Conservation (phyloP, 768 basidiomycete species). For the Crepidotus variabilis region DNA sequence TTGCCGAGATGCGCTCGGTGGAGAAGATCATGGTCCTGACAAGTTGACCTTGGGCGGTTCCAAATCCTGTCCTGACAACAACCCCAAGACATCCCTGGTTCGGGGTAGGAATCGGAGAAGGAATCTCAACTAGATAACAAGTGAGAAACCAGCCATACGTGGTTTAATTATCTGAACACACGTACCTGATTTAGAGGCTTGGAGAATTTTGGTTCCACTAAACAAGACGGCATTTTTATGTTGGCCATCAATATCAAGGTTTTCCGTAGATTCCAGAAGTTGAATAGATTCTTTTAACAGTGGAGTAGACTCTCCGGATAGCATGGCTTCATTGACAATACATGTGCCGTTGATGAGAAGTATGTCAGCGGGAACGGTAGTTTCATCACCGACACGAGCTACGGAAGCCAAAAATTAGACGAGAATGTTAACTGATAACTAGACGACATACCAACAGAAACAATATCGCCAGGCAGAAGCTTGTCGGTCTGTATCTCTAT, state of each 20-base stretch:
- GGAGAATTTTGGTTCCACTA: conserved; percentile 95
- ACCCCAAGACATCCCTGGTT: conserved; percentile 91
- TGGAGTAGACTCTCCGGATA: conserved; percentile 97
- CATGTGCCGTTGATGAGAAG: conserved; percentile 89
- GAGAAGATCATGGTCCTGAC: conserved; percentile 99
- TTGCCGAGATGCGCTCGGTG: conserved; percentile 93
- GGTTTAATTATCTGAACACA: background rate
- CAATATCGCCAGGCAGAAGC: conserved; percentile 88
- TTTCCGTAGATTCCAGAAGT: conserved; percentile 69
- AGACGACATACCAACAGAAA: conserved; percentile 61
- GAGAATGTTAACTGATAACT: background rate
- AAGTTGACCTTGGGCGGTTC: conserved; percentile 95
- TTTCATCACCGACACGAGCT: conserved; percentile 76
- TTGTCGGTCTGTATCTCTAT: conserved; percentile 75
- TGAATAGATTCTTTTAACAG: conserved; percentile 94
- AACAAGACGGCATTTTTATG: conserved; percentile 91
- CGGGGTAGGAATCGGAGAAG: conserved; percentile 61
- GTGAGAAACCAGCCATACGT: background rate
- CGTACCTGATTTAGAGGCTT: conserved; percentile 60
- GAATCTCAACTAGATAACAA: conserved; percentile 27
- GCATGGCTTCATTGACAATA: conserved; percentile 99
- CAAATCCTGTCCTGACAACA: conserved; percentile 94
- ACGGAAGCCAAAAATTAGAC: conserved; percentile 6
- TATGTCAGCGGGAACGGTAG: conserved; percentile 89
- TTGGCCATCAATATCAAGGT: conserved; percentile 77